A percentile compares a stretch with the other conserved stretches of the same genome.
These are phyloP conservation scores for Leccinum huronense DNA, from an alignment of 1,284 basidiomycete species.

Conservation along the genomic window DNA sequence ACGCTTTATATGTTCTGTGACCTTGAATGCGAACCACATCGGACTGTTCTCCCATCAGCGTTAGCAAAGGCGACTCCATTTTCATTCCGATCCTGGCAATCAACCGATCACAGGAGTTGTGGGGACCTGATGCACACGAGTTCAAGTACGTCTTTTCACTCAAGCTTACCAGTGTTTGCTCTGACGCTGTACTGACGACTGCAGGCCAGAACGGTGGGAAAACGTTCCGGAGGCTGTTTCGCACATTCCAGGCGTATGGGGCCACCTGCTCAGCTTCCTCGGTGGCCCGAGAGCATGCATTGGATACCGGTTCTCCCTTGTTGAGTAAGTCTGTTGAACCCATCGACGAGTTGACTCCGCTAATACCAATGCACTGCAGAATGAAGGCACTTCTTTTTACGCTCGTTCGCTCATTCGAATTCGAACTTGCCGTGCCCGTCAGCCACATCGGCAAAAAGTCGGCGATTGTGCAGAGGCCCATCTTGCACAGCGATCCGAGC, in stretches of 20 bases:
- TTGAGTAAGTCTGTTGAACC: slow-evolving; percentile 52
- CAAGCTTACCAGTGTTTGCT: background rate
- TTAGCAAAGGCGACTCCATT: slow-evolving; percentile 4
- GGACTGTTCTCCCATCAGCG: background rate
- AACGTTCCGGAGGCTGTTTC: slow-evolving; percentile 43
- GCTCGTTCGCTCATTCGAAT: slow-evolving; percentile 54
- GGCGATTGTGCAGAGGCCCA: slow-evolving; percentile 41
- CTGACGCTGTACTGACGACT: background rate
- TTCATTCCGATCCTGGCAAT: slow-evolving; percentile 1
- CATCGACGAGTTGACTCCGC: background rate
- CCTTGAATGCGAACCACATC: background rate
- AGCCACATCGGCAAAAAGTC: slow-evolving; percentile 40
- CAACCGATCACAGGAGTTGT: background rate
- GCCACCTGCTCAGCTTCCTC: slow-evolving; percentile 59
- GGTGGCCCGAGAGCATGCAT: slow-evolving; percentile 63
- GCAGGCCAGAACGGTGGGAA: slow-evolving; percentile 60
- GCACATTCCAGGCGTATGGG: slow-evolving; percentile 57
- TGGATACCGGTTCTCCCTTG: slow-evolving; percentile 68
- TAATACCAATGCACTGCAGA: background rate
- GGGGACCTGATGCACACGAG: slow-evolving; percentile 4
- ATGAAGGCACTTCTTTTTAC: slow-evolving; percentile 56
- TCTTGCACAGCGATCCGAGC: slow-evolving; percentile 30
- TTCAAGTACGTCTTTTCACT: background rate
- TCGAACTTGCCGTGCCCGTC: slow-evolving; percentile 48
- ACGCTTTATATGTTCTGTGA: background rate